Percentiles rank a stretch among this genome's conserved stretches.
These are phyloP conservation scores for Angomonas desouzai DNA, from an alignment of 208 protist genomes.

Conservation along the genomic window DNA sequence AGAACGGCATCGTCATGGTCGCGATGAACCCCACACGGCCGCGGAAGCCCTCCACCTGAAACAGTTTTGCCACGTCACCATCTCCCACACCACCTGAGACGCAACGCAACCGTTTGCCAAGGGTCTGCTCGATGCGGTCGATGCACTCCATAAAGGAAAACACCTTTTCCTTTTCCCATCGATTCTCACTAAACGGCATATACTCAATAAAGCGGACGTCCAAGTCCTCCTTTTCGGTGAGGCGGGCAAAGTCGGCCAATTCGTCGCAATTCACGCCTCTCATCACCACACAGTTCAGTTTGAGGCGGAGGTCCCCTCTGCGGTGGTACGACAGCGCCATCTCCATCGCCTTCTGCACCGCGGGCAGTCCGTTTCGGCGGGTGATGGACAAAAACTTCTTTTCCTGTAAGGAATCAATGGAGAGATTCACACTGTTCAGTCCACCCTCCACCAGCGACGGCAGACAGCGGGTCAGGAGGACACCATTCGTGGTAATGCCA, in stretches of 20 bases:
- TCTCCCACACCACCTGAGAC: neutral
- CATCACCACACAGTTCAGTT: conserved; percentile 6
- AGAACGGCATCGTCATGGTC: conserved; percentile 3
- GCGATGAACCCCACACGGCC: neutral
- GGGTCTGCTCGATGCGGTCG: neutral
- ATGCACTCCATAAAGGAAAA: conserved; percentile 9
- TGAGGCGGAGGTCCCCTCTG: neutral
- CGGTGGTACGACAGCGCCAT: neutral
- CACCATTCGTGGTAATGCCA: conserved; percentile 2
- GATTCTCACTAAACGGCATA: conserved; percentile 6
- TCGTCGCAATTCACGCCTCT: neutral
- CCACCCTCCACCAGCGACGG: neutral
- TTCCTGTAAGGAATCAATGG: neutral
- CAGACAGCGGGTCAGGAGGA: neutral
- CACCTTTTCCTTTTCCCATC: conserved; percentile 8
- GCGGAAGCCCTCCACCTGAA: neutral
- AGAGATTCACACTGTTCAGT: neutral
- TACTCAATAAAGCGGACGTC: conserved; percentile 3
- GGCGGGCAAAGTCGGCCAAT: neutral
- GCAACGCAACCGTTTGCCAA: neutral
- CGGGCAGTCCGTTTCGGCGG: neutral
- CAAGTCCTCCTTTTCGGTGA: neutral
- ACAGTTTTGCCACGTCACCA: conserved; percentile 2
- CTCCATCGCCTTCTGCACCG: neutral
- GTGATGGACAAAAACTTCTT: conserved; percentile 1